Conservation (phyloP, 2,329 filamentous ascomycete species). For the Fusarium heterosporum region DNA sequence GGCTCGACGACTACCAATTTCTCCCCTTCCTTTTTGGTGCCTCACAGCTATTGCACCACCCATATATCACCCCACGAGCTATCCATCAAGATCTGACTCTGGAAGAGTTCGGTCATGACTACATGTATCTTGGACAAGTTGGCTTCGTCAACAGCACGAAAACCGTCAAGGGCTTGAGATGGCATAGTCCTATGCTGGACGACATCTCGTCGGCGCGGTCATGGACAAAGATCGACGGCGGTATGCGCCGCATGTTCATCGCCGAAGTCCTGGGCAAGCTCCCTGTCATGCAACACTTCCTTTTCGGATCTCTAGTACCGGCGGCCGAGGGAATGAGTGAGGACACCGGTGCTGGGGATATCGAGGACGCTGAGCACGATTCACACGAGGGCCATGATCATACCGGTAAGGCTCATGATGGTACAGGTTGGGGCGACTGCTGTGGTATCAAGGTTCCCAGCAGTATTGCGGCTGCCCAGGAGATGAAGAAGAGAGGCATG, state of each 20-base stretch:
- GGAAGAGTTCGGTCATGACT: slow-evolving; percentile 87
- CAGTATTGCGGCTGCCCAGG: slow-evolving; percentile 88
- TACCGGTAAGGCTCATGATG: slow-evolving; percentile 71
- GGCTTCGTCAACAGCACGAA: slow-evolving; percentile 96
- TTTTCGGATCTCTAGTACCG: slow-evolving; percentile 88
- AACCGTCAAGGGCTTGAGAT: slow-evolving; percentile 91
- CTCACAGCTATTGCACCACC: slow-evolving; percentile 87
- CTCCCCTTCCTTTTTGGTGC: slow-evolving; percentile 95
- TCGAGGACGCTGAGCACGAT: slow-evolving; percentile 61
- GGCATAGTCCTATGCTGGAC: slow-evolving; percentile 98
- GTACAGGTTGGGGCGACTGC: slow-evolving; percentile 89
- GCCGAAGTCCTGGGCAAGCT: slow-evolving; percentile 92
- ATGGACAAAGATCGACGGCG: slow-evolving; percentile 92
- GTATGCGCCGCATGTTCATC: slow-evolving; percentile 97
- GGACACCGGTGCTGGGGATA: slow-evolving; percentile 63
- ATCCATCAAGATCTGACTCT: slow-evolving; percentile 91
- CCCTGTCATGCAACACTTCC: slow-evolving; percentile 98
- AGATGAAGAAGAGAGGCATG: slow-evolving; percentile 80
- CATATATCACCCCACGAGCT: slow-evolving; percentile 78
- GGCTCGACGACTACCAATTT: slow-evolving; percentile 97
- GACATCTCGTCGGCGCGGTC: slow-evolving; percentile 92
- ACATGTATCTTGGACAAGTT: slow-evolving; percentile 92
- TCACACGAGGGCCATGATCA: slow-evolving; percentile 72
- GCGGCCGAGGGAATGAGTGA: slow-evolving; percentile 84
- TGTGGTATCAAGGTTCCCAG: slow-evolving; percentile 98